Percentiles rank a stretch among this genome's conserved stretches.
These are phyloP conservation scores for Neofusicoccum umdonicola DNA, from an alignment of 2,329 filamentous ascomycete genomes.

Conservation along the genomic window DNA sequence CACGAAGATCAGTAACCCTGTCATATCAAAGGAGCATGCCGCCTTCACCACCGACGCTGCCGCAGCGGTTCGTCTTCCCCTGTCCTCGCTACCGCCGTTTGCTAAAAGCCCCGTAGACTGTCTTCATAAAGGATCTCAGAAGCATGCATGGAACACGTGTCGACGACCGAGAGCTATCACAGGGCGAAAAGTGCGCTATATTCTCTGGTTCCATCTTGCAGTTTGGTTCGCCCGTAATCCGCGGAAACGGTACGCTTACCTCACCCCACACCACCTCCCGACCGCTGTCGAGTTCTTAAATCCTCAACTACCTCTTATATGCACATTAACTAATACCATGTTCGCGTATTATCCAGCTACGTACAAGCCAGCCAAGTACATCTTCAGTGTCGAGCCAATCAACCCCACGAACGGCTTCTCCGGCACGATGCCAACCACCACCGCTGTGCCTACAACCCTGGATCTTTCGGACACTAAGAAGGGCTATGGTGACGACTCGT, in stretches of 20 bases:
- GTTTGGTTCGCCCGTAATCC: slow-evolving; percentile 36
- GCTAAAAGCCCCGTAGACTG: slow-evolving; percentile 18
- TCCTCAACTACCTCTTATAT: background rate
- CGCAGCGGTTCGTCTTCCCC: slow-evolving; percentile 16
- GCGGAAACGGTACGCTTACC: slow-evolving; percentile 14
- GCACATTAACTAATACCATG: background rate
- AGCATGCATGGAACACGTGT: slow-evolving; percentile 64
- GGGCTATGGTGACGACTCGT: background rate
- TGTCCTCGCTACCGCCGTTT: background rate
- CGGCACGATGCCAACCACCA: background rate
- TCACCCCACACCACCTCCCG: background rate
- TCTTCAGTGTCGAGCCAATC: background rate
- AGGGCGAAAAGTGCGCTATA: slow-evolving; percentile 26
- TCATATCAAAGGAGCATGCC: slow-evolving; percentile 70
- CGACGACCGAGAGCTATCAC: slow-evolving; percentile 41
- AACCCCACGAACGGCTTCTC: background rate
- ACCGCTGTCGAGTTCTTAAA: background rate
- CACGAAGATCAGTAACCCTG: slow-evolving; percentile 67
- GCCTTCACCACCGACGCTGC: slow-evolving; percentile 33
- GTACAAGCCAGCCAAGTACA: background rate
- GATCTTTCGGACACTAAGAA: slow-evolving; percentile 1
- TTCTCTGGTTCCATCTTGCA: slow-evolving; percentile 33
- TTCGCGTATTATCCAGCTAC: background rate
- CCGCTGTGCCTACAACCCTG: background rate
- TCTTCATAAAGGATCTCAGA: slow-evolving; percentile 54